Evolutionary conservation across 108 stramenopile genomes (phyloP).

Genomic region (Cyclostephanos invisitatus): DNA sequence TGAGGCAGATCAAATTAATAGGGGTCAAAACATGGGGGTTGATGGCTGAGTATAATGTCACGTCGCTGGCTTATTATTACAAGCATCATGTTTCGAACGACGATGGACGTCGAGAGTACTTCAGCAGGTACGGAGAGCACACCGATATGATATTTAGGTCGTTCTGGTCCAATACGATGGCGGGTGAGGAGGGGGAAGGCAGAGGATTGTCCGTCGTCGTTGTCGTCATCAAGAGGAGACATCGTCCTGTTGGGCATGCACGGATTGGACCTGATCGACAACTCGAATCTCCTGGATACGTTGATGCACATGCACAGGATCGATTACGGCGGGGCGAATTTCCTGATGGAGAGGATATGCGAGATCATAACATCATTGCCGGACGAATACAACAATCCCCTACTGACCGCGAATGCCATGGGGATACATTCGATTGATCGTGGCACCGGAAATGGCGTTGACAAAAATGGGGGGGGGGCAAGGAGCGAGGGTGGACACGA

Average conservation of each 20-base stretch:
- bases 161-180: slow-evolving; percentile 19
- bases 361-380: slow-evolving; percentile 17
- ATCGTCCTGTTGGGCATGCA: slow-evolving; percentile 29
- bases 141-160: slow-evolving; percentile 32
- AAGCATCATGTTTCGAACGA: slow-evolving; percentile 31
- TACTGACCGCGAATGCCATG: slow-evolving; percentile 38
- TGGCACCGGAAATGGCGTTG: too few relatives aligned
- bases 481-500: background rate
- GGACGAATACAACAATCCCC: slow-evolving; percentile 30
- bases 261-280: slow-evolving; percentile 18
- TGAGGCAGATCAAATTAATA: slow-evolving; percentile 16
- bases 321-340: slow-evolving; percentile 15
- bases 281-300: slow-evolving; percentile 27
- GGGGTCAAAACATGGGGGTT: slow-evolving; percentile 10
- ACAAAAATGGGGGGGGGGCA: too few relatives aligned
- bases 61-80: slow-evolving; percentile 39
- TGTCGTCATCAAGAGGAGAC: background rate
- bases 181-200: background rate
- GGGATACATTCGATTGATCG: slow-evolving; percentile 17
- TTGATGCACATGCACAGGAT: slow-evolving; percentile 17
- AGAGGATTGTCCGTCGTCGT: background rate
- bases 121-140: slow-evolving; percentile 33
- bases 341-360: slow-evolving; percentile 1
- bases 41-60: slow-evolving; percentile 33
- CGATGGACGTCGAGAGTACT: slow-evolving; percentile 35